A percentile compares a stretch with the other conserved stretches of the same genome.
These are phyloP conservation scores for Exophiala bonariae DNA, from an alignment of 2,329 filamentous ascomycete species.

Conservation along the genomic window DNA sequence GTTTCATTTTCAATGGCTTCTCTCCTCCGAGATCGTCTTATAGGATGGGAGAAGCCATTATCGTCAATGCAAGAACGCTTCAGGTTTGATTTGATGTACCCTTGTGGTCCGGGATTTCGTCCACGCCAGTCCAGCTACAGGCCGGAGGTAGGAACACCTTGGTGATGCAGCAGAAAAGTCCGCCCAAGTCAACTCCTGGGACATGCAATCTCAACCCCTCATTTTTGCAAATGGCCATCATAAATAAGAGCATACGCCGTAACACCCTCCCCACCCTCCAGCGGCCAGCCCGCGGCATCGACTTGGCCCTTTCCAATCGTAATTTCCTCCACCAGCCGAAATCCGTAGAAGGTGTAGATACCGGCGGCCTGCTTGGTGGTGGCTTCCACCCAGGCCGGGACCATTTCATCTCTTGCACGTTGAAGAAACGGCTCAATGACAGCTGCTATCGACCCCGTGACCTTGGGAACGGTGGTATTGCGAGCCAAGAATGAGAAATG, in stretches of 20 bases:
- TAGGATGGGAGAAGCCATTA: too few species aligned
- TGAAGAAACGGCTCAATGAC: constrained; percentile 24
- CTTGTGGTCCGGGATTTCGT: too few species aligned
- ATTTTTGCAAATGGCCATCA: constrained; percentile 12
- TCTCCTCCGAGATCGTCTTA: too few species aligned
- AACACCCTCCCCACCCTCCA: constrained; percentile 14
- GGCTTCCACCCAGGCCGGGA: constrained; percentile 26
- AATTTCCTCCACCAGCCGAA: constrained; percentile 23
- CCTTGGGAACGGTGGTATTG: constrained; percentile 16
- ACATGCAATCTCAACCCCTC: too few species aligned
- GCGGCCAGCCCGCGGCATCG: constrained; percentile 20
- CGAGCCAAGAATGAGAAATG: constrained; percentile 26
- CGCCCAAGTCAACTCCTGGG: too few species aligned
- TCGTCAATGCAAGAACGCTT: too few species aligned
- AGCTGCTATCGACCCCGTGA: constrained; percentile 22
- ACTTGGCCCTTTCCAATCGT: constrained; percentile 17
- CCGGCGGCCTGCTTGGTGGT: constrained; percentile 20
- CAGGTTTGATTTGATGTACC: too few species aligned
- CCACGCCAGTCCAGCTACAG: too few species aligned
- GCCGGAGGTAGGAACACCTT: too few species aligned
- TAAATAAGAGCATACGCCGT: constrained; percentile 23
- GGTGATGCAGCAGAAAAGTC: too few species aligned
- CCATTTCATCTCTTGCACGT: constrained; percentile 21
- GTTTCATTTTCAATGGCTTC: too few species aligned
- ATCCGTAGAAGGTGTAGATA: constrained; percentile 25